Evolutionary conservation across 768 basidiomycete genomes (phyloP).

Genomic region (Tulasnella sp.): DNA sequence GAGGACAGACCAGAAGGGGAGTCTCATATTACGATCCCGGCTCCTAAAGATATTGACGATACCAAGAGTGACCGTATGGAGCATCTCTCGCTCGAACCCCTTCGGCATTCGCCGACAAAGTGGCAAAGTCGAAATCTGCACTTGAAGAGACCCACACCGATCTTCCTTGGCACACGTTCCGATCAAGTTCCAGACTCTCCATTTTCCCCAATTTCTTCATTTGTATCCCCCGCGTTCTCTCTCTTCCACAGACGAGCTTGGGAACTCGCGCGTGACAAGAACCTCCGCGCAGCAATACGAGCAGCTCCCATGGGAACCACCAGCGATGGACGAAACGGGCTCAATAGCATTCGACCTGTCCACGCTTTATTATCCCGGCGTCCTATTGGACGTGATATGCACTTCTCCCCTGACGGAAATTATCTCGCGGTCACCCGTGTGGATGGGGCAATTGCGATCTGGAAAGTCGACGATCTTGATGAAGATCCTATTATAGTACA

Average conservation of each 20-base stretch:
- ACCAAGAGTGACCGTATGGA: not conserved
- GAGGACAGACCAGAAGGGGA: not conserved
- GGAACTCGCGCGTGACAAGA: not conserved
- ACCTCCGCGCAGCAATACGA: not conserved
- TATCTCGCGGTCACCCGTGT: slow-evolving; percentile 66
- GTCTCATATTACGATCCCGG: not conserved
- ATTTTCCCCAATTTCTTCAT: not conserved
- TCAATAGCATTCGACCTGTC: not conserved
- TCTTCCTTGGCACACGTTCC: too few species aligned
- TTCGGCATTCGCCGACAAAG: not conserved
- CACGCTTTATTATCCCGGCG: not conserved
- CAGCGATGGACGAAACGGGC: not conserved
- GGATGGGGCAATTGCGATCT: slow-evolving; percentile 17
- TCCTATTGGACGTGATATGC: slow-evolving; percentile 48
- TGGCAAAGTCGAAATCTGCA: not conserved
- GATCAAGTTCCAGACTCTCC: not conserved
- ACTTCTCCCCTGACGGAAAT: slow-evolving; percentile 69
- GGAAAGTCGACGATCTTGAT: slow-evolving; percentile 37
- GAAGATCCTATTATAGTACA: slow-evolving; percentile 54
- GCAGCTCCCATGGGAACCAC: not conserved
- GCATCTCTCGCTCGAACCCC: not conserved
- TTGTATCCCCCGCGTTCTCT: too few species aligned
- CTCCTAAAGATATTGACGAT: not conserved
- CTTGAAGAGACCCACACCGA: not conserved
- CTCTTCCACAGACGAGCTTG: not conserved